phyloP scores from a whole-genome alignment of 2,329 filamentous ascomycete species.

The Trichoderma lentiforme region DNA sequence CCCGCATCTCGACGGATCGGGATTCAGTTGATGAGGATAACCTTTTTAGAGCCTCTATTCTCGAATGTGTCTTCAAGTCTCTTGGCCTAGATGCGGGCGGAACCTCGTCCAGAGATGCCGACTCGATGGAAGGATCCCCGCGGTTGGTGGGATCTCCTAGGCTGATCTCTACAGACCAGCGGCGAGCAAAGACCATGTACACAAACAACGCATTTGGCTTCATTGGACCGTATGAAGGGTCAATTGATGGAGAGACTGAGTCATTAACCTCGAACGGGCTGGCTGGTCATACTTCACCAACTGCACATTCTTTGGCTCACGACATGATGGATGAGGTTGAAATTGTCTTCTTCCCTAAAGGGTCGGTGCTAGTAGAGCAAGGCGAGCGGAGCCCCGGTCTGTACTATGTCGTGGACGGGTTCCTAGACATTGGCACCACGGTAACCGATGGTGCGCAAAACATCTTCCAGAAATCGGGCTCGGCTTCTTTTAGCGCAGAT shows the following conservation, averaged over 20 bases:
- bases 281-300: conserved; percentile 58
- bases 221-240: conserved; percentile 76
- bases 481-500: conserved; percentile 24
- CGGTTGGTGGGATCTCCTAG: conserved; percentile 66
- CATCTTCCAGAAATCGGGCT: conserved; percentile 31
- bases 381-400: conserved; percentile 94
- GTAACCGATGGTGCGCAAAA: conserved; percentile 32
- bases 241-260: conserved; percentile 78
- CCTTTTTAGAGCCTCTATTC: conserved; percentile 81
- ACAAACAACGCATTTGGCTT: conserved; percentile 76
- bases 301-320: conserved; percentile 63
- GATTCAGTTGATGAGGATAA: conserved; percentile 86
- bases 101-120: conserved; percentile 61
- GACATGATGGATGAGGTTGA: conserved; percentile 91
- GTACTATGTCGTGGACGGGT: conserved; percentile 97
- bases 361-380: conserved; percentile 90
- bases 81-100: conserved; percentile 74
- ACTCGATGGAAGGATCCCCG: conserved; percentile 82
- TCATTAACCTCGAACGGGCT: conserved; percentile 72
- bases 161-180: conserved; percentile 78
- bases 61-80: conserved; percentile 94
- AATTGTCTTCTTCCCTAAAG: conserved; percentile 95
- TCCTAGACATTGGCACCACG: conserved; percentile 88
- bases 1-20: conserved; percentile 58
- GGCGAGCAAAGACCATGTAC: conserved; percentile 74